A percentile compares a stretch with the other conserved stretches of the same genome.
Conservation (phyloP, 2,329 filamentous ascomycete species). For the Triangularia setosa region DNA sequence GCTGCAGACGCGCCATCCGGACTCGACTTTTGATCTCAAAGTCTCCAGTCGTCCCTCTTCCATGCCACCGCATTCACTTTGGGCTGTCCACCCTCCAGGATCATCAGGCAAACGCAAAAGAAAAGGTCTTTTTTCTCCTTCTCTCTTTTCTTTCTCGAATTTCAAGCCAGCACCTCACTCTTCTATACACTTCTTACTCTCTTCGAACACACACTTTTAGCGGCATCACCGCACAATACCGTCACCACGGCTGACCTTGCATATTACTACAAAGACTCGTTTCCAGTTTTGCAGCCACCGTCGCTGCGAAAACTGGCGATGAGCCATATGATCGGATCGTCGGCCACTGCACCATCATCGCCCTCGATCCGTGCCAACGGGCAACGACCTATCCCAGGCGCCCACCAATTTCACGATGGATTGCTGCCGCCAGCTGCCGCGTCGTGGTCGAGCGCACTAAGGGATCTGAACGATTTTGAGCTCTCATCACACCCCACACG, state of each 20-base stretch:
- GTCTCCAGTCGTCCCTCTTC: conserved; percentile 12
- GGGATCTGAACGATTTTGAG: conserved; percentile 41
- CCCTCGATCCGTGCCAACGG: conserved; percentile 23
- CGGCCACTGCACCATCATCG: conserved; percentile 26
- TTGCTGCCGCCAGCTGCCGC: conserved; percentile 25
- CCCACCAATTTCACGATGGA: conserved; percentile 5
- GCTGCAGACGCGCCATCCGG: conserved; percentile 3
- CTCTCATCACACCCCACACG: conserved; percentile 26
- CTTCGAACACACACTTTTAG: background rate
- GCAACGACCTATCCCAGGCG: conserved; percentile 6
- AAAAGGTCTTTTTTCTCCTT: conserved; percentile 8
- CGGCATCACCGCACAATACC: background rate
- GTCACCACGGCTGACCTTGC: conserved; percentile 23
- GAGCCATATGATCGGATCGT: conserved; percentile 33
- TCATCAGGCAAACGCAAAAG: conserved; percentile 5
- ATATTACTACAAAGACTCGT: conserved; percentile 16
- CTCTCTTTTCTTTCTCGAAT: background rate
- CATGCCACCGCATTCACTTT: conserved; percentile 23
- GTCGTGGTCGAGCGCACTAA: conserved; percentile 30
- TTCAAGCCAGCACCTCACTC: background rate
- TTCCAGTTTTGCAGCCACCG: conserved; percentile 19
- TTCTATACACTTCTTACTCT: background rate
- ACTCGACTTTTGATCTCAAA: conserved; percentile 10
- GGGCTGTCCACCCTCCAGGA: conserved; percentile 5
- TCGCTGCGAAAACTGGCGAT: conserved; percentile 30